Evolutionary conservation across 139 green algal genomes (phyloP).

Genomic region (Nannochloris sp.): DNA sequence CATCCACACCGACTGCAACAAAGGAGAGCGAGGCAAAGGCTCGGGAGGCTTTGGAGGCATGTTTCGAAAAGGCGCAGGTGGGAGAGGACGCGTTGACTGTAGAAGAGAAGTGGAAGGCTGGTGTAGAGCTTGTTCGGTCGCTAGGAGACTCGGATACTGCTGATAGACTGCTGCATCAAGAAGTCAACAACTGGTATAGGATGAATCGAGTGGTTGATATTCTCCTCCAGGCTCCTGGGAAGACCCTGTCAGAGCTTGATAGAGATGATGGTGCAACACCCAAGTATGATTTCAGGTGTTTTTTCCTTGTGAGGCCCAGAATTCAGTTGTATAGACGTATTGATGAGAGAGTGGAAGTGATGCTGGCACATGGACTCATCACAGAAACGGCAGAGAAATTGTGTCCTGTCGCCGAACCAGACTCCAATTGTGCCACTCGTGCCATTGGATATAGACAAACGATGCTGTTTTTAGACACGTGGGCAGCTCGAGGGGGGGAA

Average conservation of each 20-base stretch:
- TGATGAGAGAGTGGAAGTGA: conserved; percentile 60
- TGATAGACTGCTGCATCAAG: conserved; percentile 34
- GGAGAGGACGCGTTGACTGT: not conserved
- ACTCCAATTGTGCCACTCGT: conserved; percentile 45
- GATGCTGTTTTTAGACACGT: conserved; percentile 25
- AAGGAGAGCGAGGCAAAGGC: conserved; percentile 37
- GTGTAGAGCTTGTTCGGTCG: conserved; percentile 31
- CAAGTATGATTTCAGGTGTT: conserved; percentile 61
- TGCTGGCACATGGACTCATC: conserved; percentile 49
- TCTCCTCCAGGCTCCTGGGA: conserved; percentile 44
- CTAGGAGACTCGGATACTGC: conserved; percentile 53
- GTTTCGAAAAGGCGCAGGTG: conserved; percentile 2
- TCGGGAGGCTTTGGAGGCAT: conserved; percentile 21
- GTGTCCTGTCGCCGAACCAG: conserved; percentile 33
- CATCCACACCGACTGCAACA: conserved; percentile 41
- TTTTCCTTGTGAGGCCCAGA: conserved; percentile 71
- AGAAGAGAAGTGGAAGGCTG: conserved; percentile 57
- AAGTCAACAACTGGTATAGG: conserved; percentile 88
- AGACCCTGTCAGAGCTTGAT: conserved; percentile 28
- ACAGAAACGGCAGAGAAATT: conserved; percentile 39
- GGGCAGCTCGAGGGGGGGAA: not conserved
- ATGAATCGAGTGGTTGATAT: conserved; percentile 69
- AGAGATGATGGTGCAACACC: conserved; percentile 13
- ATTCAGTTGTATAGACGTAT: conserved; percentile 68
- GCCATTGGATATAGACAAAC: conserved; percentile 69